Percentiles rank a stretch among this genome's conserved stretches.
phyloP scores from a whole-genome alignment of 768 basidiomycete genomes.

The Leucocoprinus leucothites region DNA sequence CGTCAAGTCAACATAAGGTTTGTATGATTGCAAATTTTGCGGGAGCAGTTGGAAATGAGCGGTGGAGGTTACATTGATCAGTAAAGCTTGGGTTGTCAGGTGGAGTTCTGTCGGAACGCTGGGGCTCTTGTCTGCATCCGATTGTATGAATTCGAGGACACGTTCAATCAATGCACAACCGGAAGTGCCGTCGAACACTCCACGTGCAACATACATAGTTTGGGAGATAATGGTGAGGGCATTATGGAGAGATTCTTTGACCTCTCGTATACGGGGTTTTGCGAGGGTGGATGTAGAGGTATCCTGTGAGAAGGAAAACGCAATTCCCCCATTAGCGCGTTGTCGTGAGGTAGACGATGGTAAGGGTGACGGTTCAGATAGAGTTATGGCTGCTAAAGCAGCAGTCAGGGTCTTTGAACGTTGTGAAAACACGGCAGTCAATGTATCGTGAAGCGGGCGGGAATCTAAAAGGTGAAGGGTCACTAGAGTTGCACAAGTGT shows the following conservation, averaged over 20 bases:
- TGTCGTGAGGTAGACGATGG: background rate
- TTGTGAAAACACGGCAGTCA: slow-evolving; percentile 70
- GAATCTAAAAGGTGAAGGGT: slow-evolving; percentile 90
- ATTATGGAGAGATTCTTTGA: slow-evolving; percentile 50
- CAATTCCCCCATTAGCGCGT: slow-evolving; percentile 1
- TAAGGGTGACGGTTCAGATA: background rate
- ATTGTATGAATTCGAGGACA: slow-evolving; percentile 63
- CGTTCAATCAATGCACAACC: slow-evolving; percentile 39
- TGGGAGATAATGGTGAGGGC: slow-evolving; percentile 53
- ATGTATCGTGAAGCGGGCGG: slow-evolving; percentile 68
- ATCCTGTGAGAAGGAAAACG: slow-evolving; percentile 10
- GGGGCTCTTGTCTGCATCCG: slow-evolving; percentile 29
- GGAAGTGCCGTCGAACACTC: slow-evolving; percentile 40
- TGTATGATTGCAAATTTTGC: slow-evolving; percentile 66
- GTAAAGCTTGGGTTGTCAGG: slow-evolving; percentile 64
- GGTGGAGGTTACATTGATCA: slow-evolving; percentile 76
- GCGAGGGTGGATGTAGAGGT: slow-evolving; percentile 15
- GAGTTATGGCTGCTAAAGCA: slow-evolving; percentile 9
- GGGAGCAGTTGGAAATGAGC: slow-evolving; percentile 81
- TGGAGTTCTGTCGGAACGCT: slow-evolving; percentile 48
- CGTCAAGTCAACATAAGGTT: slow-evolving; percentile 77
- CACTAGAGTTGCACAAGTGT: slow-evolving; percentile 72
- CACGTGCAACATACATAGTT: slow-evolving; percentile 56
- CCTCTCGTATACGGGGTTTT: slow-evolving; percentile 42
- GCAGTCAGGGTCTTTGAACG: slow-evolving; percentile 51